A percentile compares a stretch with the other conserved stretches of the same genome.
Conservation (phyloP, 768 basidiomycete species). For the Chalciporus pseudorubinellus region DNA sequence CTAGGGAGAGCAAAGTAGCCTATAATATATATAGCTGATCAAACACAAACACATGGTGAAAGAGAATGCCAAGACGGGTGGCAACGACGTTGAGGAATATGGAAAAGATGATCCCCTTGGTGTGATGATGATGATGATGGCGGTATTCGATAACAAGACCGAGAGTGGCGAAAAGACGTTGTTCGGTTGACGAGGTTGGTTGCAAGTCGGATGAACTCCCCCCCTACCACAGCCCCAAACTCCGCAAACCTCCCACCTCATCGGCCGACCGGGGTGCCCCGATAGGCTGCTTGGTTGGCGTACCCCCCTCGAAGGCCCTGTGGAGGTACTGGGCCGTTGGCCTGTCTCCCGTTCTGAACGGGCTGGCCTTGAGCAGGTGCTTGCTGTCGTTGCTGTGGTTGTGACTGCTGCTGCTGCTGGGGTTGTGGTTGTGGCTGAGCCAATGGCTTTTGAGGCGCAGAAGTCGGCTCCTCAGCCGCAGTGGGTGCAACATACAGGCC, state of each 20-base stretch:
- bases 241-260: constrained; percentile 15
- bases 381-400: constrained; percentile 30
- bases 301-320: constrained; percentile 24
- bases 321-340: constrained; percentile 20
- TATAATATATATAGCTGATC: constrained; percentile 28
- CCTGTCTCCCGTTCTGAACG: constrained; percentile 29
- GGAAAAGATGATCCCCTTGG: constrained; percentile 12
- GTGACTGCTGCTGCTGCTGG: constrained; percentile 21
- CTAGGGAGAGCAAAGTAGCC: constrained; percentile 23
- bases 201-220: constrained; percentile 13
- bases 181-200: constrained; percentile 6
- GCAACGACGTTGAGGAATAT: constrained; percentile 12
- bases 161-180: constrained; percentile 15
- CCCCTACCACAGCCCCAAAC: constrained; percentile 1
- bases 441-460: constrained; percentile 41
- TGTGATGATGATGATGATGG: constrained; percentile 8
- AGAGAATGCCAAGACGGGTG: constrained; percentile 12
- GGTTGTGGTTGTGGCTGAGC: constrained; percentile 36
- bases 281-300: constrained; percentile 24
- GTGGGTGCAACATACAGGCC: constrained; percentile 89
- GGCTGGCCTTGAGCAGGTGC: constrained; percentile 22
- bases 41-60: constrained; percentile 23
- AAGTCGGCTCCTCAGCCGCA: constrained; percentile 42
- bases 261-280: constrained; percentile 28
- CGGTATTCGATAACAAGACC: constrained; percentile 15